Base-by-base conservation (phyloP, 2,329 filamentous ascomycete species). In the Monosporascus sp. region DNA sequence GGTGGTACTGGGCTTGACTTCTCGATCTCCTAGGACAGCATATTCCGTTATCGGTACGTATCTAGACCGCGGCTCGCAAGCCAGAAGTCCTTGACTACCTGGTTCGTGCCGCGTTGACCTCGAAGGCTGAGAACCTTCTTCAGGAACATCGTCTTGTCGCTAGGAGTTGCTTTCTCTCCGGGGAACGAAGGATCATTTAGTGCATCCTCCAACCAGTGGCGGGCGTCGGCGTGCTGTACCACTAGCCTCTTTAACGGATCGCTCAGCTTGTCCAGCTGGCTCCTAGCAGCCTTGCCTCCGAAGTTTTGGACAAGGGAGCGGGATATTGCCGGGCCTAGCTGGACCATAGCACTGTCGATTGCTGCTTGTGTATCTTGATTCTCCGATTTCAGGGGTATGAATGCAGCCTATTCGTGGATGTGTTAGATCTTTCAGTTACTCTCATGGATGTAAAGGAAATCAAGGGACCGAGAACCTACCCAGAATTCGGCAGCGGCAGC, bases 401-500 rank as follows among this genome's bases (percentile, higher is more conserved):
- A 83, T 1, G 73, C 74, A 5, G 77, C 73, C 82, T 85, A 48
- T 14, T 39, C 41, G 25, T 38, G 37, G 25, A 35, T 3, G 14
- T 22, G 48, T 62, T 47, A 59, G 48, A n/a, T 8, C 24, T 25
- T 25, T 25, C 36, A 51, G 49, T 48, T 20, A 35, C 31, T 17
- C 37, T 35, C 41, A 35, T 27, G 31, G 36, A 50, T 35, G 24
- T 9, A 20, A 37, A 46, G 24, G 5, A 17, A 25, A 7, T 31
- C 20, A 22, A 7, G 14, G 22, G 43, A 20, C 4, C 17, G 11
- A 27, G 53, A 50, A 64, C 77, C 60, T 70, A 87, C 85, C 88
- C 90, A 94, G 57, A 95, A 89, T 27, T 87, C 83, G 8, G 85
- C 82, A 1, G 89, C 82, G 3, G 87, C 82, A 31, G 80, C 80